These are phyloP conservation scores for Odontarrhena argentea DNA, from an alignment of 345 rosid species.

Conservation along the genomic window DNA sequence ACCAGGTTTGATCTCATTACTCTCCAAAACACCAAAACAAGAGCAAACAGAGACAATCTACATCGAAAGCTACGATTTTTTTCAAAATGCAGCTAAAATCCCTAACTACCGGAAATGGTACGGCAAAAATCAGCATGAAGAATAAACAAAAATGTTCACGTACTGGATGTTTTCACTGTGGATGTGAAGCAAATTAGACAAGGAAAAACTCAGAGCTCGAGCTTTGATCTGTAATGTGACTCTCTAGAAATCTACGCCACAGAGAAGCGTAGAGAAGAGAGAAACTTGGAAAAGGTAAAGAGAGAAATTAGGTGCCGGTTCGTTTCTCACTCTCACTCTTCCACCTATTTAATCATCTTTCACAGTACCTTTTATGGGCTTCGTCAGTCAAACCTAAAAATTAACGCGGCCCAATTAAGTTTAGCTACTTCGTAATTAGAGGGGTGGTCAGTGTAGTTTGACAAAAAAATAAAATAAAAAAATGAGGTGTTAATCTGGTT, in stretches of 20 bases:
- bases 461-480: too few relatives aligned
- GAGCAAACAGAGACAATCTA: background rate
- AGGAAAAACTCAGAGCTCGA: background rate
- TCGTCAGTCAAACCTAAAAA: too few relatives aligned
- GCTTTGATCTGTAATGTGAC: slow-evolving; percentile 3
- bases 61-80: background rate
- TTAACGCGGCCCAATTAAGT: too few relatives aligned
- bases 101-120: background rate
- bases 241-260: slow-evolving; percentile 30
- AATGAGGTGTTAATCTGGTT: too few relatives aligned
- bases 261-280: slow-evolving; percentile 12
- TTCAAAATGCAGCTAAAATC: slow-evolving; percentile 30
- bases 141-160: background rate
- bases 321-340: background rate
- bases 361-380: too few relatives aligned
- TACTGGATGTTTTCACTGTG: background rate
- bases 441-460: too few relatives aligned
- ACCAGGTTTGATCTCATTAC: slow-evolving; percentile 13
- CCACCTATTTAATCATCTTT: background rate
- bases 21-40: slow-evolving; percentile 3
- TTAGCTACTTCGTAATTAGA: too few relatives aligned
- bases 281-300: background rate
- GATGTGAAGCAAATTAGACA: background rate
- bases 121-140: slow-evolving; percentile 7
- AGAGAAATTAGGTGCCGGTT: slow-evolving; percentile 20